Evolutionary conservation across 495 filamentous ascomycete species (phyloP).

Genomic region (Cryomyces minteri): DNA sequence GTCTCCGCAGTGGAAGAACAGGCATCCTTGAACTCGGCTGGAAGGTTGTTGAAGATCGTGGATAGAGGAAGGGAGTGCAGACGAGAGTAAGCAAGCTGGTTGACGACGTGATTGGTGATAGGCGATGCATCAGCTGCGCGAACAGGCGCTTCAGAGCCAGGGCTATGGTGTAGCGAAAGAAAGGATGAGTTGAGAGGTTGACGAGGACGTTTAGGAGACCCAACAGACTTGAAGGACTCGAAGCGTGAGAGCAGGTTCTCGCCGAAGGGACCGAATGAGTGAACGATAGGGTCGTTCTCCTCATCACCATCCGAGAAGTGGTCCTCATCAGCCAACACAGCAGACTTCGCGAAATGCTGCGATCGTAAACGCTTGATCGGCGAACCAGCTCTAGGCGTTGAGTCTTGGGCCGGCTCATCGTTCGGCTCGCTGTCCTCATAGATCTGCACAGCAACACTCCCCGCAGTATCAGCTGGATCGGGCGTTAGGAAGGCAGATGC

Average conservation of each 20-base stretch:
- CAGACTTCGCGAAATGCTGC: neutral
- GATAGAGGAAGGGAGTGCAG: slow-evolving; percentile 85
- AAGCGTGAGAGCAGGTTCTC: slow-evolving; percentile 64
- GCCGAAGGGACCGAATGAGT: slow-evolving; percentile 78
- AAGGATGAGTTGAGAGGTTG: slow-evolving; percentile 4
- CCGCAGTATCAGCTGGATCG: slow-evolving; percentile 23
- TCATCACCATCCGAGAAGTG: slow-evolving; percentile 67
- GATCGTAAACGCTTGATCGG: neutral
- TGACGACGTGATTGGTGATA: slow-evolving; percentile 57
- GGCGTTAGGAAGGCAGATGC: slow-evolving; percentile 26
- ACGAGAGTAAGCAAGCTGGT: slow-evolving; percentile 92
- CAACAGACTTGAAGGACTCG: slow-evolving; percentile 47
- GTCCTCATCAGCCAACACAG: slow-evolving; percentile 8
- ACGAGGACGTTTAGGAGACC: slow-evolving; percentile 22
- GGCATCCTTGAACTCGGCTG: slow-evolving; percentile 36
- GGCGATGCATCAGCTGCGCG: slow-evolving; percentile 11
- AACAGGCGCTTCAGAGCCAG: slow-evolving; percentile 1
- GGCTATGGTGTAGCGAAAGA: slow-evolving; percentile 4
- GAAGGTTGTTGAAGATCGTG: slow-evolving; percentile 69
- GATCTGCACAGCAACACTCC: slow-evolving; percentile 31
- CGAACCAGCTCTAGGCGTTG: slow-evolving; percentile 3
- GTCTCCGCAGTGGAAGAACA: neutral
- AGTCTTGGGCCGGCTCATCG: slow-evolving; percentile 11
- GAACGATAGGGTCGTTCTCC: slow-evolving; percentile 81
- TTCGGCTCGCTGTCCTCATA: slow-evolving; percentile 36